Percentiles rank a stretch among this genome's conserved stretches.
Evolutionary conservation across 2,329 filamentous ascomycete genomes (phyloP).

Genomic region (Colletotrichum sp.): DNA sequence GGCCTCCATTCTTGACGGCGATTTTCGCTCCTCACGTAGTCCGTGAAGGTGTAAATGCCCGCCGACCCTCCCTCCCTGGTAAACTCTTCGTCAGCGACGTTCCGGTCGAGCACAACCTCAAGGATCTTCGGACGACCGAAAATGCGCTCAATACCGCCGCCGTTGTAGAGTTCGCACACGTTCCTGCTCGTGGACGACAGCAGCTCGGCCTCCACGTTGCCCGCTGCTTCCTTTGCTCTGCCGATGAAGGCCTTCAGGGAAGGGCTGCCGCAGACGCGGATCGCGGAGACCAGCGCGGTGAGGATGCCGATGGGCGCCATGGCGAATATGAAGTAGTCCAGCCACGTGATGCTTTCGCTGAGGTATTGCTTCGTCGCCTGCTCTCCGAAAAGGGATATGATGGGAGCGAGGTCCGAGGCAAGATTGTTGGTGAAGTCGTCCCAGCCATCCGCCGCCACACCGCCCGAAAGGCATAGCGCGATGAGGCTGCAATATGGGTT

Average conservation of each 20-base stretch:
- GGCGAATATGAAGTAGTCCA: conserved; percentile 38
- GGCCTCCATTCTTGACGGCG: no score
- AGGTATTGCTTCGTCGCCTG: conserved; percentile 42
- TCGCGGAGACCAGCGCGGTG: conserved; percentile 37
- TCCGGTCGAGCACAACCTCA: no score
- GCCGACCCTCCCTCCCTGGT: no score
- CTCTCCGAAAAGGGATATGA: conserved; percentile 43
- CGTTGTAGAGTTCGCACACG: conserved; percentile 42
- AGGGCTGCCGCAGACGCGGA: conserved; percentile 34
- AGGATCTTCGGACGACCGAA: no score
- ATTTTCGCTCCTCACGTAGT: no score
- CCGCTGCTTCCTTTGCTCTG: conserved; percentile 37
- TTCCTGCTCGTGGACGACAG: conserved; percentile 42
- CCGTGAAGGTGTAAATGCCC: no score
- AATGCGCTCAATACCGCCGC: neutral
- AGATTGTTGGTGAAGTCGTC: conserved; percentile 38
- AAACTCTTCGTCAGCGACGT: no score
- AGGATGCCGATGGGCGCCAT: conserved; percentile 43
- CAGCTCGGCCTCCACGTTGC: conserved; percentile 40
- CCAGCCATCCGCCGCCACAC: neutral
- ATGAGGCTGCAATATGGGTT: neutral
- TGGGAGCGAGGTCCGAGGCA: conserved; percentile 34
- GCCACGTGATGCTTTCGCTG: conserved; percentile 32
- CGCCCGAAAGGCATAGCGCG: neutral
- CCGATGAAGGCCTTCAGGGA: conserved; percentile 44